Conservation (phyloP, 2,329 filamentous ascomycete species). For the Colletotrichum spaethianum region DNA sequence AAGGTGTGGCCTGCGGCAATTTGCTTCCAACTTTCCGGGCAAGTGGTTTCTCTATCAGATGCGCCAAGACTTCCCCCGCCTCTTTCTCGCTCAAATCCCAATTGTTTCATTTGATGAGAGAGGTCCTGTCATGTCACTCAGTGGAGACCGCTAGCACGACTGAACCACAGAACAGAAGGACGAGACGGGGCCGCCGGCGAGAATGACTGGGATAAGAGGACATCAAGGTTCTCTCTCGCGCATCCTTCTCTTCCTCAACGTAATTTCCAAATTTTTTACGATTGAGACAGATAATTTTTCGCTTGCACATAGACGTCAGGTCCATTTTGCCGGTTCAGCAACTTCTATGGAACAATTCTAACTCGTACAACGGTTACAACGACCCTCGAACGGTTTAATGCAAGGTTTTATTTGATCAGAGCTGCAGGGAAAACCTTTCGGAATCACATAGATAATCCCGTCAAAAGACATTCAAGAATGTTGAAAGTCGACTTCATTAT, state of each 20-base stretch:
- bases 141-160: slow-evolving; percentile 22
- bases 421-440: background rate
- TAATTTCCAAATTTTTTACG: background rate
- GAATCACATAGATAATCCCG: background rate
- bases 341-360: background rate
- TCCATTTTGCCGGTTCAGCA: too few species aligned
- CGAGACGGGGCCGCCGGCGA: slow-evolving; percentile 16
- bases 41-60: slow-evolving; percentile 2
- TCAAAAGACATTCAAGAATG: background rate
- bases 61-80: background rate
- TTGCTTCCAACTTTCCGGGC: too few species aligned
- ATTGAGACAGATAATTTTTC: background rate
- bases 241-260: background rate
- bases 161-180: slow-evolving; percentile 8
- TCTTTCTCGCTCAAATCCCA: slow-evolving; percentile 2
- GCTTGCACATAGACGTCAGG: background rate
- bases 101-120: background rate
- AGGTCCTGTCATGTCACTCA: background rate
- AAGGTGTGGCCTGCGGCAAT: slow-evolving; percentile 10
- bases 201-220: slow-evolving; percentile 11
- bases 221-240: slow-evolving; percentile 12
- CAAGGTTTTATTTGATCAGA: background rate
- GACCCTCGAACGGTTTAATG: background rate
- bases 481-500: background rate
- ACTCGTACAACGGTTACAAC: too few species aligned